Evolutionary conservation across 2,329 filamentous ascomycete species (phyloP).

Genomic region (Fusarium begoniae): DNA sequence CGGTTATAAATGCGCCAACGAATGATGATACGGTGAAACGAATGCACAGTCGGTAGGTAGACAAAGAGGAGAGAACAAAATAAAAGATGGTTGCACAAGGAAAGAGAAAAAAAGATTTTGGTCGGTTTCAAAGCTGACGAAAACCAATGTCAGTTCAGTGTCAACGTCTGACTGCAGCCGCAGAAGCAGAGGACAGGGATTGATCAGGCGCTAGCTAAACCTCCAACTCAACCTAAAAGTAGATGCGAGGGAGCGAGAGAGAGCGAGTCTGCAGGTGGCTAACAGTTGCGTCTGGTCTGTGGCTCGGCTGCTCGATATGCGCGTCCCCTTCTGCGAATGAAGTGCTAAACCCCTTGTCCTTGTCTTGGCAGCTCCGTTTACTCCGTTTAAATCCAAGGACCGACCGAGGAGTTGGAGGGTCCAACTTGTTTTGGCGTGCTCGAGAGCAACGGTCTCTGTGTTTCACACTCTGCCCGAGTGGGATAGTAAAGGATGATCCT

Average conservation of each 20-base stretch:
- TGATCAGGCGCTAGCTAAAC: conserved; percentile 11
- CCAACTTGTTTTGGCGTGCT: conserved; percentile 1
- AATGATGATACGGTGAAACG: conserved; percentile 9
- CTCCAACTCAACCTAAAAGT: not conserved
- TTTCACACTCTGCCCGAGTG: conserved; percentile 23
- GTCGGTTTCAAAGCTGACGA: conserved; percentile 40
- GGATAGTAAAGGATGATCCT: conserved; percentile 23
- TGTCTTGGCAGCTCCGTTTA: conserved; percentile 21
- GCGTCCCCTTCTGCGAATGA: conserved; percentile 2
- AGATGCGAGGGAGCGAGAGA: not conserved
- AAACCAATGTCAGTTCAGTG: conserved; percentile 23
- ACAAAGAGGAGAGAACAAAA: not conserved
- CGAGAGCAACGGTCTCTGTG: conserved; percentile 16
- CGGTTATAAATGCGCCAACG: not conserved
- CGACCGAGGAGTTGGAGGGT: conserved; percentile 10
- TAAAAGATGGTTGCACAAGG: conserved; percentile 16
- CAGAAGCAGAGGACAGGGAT: conserved; percentile 13
- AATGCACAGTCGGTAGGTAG: conserved; percentile 1
- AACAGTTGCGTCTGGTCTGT: conserved; percentile 29
- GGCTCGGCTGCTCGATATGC: conserved; percentile 20
- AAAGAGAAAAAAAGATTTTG: conserved; percentile 4
- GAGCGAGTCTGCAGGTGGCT: conserved; percentile 15
- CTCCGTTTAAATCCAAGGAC: conserved; percentile 9
- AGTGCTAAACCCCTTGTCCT: not conserved
- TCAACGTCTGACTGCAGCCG: conserved; percentile 17